phyloP scores from a whole-genome alignment of 208 protist genomes.

The Acanthamoeba lenticulata region DNA sequence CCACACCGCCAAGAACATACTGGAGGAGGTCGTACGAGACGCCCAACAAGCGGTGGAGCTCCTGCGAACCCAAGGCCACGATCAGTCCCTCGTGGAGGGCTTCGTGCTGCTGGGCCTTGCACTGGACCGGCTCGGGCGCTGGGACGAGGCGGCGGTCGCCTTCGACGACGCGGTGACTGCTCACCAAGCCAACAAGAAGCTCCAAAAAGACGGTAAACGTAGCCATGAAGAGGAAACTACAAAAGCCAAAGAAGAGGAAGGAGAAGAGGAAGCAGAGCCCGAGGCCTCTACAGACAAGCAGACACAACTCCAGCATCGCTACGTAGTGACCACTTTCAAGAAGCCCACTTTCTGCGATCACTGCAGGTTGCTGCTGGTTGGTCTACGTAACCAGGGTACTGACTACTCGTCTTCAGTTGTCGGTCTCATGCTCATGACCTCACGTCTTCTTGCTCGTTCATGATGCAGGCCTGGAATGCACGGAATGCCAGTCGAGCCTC shows the following conservation, averaged over 20 bases:
- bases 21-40: too few relatives aligned
- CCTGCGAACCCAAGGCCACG: too few relatives aligned
- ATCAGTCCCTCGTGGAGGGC: slow-evolving; percentile 1
- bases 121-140: not conserved
- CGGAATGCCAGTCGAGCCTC: not conserved
- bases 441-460: not conserved
- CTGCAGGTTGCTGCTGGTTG: not conserved
- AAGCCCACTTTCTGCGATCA: slow-evolving; percentile 27
- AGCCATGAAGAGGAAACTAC: not conserved
- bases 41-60: too few relatives aligned
- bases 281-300: too few relatives aligned
- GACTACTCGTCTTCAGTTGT: not conserved
- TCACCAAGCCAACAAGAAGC: not conserved
- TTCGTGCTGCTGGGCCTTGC: not conserved
- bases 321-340: not conserved
- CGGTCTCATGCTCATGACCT: not conserved
- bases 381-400: not conserved
- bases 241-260: not conserved
- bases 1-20: too few relatives aligned
- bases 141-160: not conserved
- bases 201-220: not conserved
- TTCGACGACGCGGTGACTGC: not conserved
- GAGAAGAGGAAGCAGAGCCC: not conserved
- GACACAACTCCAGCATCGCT: not conserved
- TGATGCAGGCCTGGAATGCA: not conserved